Evolutionary conservation across 1,284 basidiomycete species (phyloP), one percentile per base, ranked within the genome.

Genomic region (Ustilago loliicola): DNA sequence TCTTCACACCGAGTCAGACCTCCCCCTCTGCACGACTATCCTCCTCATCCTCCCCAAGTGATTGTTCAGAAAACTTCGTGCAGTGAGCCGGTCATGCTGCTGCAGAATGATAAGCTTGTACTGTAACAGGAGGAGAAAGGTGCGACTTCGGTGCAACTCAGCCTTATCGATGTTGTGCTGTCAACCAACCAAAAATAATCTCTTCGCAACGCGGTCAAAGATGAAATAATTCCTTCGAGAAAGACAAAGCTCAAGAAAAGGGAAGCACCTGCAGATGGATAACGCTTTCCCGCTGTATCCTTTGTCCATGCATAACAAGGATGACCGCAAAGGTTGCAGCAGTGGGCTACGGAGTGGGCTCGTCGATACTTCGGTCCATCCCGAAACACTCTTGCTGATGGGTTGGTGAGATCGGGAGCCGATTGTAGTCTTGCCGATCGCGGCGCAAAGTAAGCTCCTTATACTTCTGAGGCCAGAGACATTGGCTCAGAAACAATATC

Each of bases 111-210:
- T 51, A 36, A 36, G 34, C 19, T 25, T 34, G 32, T 36, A 36
- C 21, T 55, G 10, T 23, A 10, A 6, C 17, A 38, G 53, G 10
- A 40, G 15, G 25, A 21, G 17, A 45, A 61, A 60, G 68, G 62
- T 25, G 59, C 27, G 69, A 61, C 69, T 48, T 72, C 63, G 69
- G 69, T 61, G 59, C 63, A 72, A 52, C 30, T 34, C 15, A 38
- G 9, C n/a, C 60, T 73, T 73, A 68, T 73, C 71, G 71, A 73
- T 72, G 42, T 34, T 53, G 21, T 55, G 27, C 13, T 21, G 9
- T 38, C 32, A 34, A 23, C n/a, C 27, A 50, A 50, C 48, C 25
- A 19, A 32, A 42, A 42, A 58, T 27, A 71, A 54, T 66, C 61
- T 67, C 70, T 66, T 61, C 70, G 70, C 50, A 54, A 48, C 54